A percentile compares a stretch with the other conserved stretches of the same genome.
Evolutionary conservation across 1,139 yeast species (phyloP).

Genomic region (Nakaseomyces delphensis): DNA sequence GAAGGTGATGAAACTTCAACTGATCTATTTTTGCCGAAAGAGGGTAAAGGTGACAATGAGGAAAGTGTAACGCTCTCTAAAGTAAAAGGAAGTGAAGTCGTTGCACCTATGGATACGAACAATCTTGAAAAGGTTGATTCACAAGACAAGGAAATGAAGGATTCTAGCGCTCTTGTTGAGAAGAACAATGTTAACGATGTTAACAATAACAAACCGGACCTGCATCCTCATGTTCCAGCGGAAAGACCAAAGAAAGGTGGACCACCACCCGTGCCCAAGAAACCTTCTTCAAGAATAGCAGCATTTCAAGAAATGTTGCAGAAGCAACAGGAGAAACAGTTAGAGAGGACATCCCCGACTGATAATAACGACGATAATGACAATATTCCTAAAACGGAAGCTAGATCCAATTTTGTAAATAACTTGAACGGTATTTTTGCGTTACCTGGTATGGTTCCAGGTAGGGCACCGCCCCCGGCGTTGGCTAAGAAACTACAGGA

Average conservation of each 20-base stretch:
- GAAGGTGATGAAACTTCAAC: no score
- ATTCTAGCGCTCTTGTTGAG: not conserved
- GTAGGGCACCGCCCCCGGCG: constrained; percentile 29
- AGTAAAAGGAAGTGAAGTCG: no score
- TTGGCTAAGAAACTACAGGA: constrained; percentile 16
- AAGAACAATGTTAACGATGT: no score
- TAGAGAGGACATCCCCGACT: constrained; percentile 8
- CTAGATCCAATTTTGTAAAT: constrained; percentile 42
- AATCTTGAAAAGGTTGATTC: no score
- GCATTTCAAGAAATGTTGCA: constrained; percentile 69
- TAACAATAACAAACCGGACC: not conserved
- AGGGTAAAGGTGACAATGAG: no score
- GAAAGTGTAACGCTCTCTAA: no score
- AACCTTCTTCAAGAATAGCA: constrained; percentile 67
- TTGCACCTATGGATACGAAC: no score
- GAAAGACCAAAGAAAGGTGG: constrained; percentile 16
- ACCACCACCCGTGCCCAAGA: constrained; percentile 67
- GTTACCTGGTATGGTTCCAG: constrained; percentile 54
- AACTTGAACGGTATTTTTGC: constrained; percentile 54
- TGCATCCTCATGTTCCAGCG: constrained; percentile 7
- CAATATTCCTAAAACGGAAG: constrained; percentile 11
- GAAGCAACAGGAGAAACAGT: constrained; percentile 33
- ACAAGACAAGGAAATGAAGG: not conserved
- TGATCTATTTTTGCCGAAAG: no score
- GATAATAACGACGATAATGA: constrained; percentile 19